Conservation (phyloP, 805 yeast species). For the Suhomyces xylopsoci region DNA sequence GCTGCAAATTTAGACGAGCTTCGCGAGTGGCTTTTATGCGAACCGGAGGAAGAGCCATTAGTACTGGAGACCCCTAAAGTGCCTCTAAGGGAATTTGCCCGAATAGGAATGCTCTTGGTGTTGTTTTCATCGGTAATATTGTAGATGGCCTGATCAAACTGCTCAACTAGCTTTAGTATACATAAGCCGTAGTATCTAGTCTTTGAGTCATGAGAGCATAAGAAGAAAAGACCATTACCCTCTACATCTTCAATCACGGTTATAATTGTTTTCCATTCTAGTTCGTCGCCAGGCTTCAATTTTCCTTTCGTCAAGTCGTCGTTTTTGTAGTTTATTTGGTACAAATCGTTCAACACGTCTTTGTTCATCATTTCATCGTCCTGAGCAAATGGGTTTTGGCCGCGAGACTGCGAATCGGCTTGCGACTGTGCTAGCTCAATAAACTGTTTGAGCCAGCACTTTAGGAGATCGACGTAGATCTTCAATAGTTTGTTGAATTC, state of each 20-base stretch:
- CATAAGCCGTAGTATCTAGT: conserved; percentile 74
- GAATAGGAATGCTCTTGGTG: not conserved
- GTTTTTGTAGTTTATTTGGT: conserved; percentile 44
- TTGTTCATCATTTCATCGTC: conserved; percentile 36
- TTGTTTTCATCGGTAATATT: conserved; percentile 36
- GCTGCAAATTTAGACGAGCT: conserved; percentile 72
- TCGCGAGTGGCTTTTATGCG: conserved; percentile 42
- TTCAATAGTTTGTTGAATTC: conserved; percentile 59
- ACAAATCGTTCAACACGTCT: conserved; percentile 40
- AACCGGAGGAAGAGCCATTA: not conserved
- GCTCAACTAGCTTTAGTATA: conserved; percentile 74
- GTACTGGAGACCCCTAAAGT: not conserved
- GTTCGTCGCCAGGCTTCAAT: conserved; percentile 48
- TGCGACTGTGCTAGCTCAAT: conserved; percentile 25
- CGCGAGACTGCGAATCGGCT: not conserved
- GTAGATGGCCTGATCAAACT: conserved; percentile 79
- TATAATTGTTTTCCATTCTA: conserved; percentile 74
- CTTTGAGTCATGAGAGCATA: conserved; percentile 81
- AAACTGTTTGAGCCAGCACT: conserved; percentile 76
- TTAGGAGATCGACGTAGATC: conserved; percentile 74
- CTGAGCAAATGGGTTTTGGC: conserved; percentile 28
- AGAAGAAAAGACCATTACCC: conserved; percentile 89
- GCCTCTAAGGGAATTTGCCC: not conserved
- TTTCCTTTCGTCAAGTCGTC: conserved; percentile 27
- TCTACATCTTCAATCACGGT: conserved; percentile 92